Base-by-base conservation (phyloP, 2,329 filamentous ascomycete genomes). In the Phyllosticta citribraziliensis region DNA sequence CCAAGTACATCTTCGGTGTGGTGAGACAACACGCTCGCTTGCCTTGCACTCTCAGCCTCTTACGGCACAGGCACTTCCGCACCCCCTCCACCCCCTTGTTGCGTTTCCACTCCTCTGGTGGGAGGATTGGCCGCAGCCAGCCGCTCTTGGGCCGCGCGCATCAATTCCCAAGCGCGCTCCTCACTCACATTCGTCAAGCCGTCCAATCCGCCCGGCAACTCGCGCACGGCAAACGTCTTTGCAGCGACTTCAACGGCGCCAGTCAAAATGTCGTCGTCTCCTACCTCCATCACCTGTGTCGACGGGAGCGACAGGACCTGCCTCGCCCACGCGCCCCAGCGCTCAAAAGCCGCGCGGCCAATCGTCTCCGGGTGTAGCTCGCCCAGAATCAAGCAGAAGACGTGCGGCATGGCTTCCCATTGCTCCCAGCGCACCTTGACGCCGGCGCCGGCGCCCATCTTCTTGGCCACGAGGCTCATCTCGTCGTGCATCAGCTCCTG, bases 331-430 rank as follows among this genome's bases (percentile, higher is more conserved):
- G 64, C 64, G 0, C 69, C 73, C 67, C 72, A 76, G 53, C 72
- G 72, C 6, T 66, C 67, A 20, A 76, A 66, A 3, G 6, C 4
- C 2, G 67, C 74, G 75, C 58, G 72, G 64, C 6, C 67, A 47
- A 47, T 62, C 6, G 69, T 66, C 0, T 64, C 71, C 3, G 64
- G 56, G 2, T 72, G 60, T 1, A 52, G 22, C 51, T 65, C 61
- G n/a, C 76, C 75, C 3, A 80, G 63, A 60, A 80, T 63, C 73
- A 78, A 73, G 0, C 68, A 72, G 65, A 81, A 93, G 66, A 83
- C 84, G 73, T 92, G 89, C 59, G 89, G 88, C 89, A 93, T 93
- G 2, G 84, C 87, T 70, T 91, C 86, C 70, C 85, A 94, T 73
- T 90, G 83, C 70, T 89, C 84, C 67, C 85, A 88, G 3, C 83